A percentile compares a stretch with the other conserved stretches of the same genome.
Evolutionary conservation across 148 eudicot genomes (phyloP).

Genomic region (Chenopodium suecicum): DNA sequence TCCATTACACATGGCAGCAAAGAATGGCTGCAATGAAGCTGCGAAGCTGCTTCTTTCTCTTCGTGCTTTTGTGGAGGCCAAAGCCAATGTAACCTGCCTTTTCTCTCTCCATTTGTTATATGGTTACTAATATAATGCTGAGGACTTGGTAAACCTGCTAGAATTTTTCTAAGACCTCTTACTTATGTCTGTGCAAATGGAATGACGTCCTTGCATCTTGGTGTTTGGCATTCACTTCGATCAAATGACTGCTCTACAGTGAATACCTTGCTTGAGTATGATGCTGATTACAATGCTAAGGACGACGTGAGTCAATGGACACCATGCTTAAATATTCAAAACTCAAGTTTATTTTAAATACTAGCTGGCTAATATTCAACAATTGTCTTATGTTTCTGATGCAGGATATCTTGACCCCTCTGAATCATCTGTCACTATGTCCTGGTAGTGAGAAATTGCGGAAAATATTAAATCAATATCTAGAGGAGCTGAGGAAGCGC

Average conservation of each 20-base stretch:
- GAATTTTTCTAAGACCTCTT: background rate
- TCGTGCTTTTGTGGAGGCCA: conserved; percentile 89
- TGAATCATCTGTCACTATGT: conserved; percentile 79
- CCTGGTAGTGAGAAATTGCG: conserved; percentile 76
- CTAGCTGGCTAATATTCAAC: conserved; percentile 14
- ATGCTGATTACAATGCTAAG: conserved; percentile 88
- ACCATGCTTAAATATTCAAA: background rate
- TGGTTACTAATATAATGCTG: background rate
- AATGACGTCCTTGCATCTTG: conserved; percentile 97
- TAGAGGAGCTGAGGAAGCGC: conserved; percentile 78
- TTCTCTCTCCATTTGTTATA: background rate
- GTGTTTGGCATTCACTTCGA: conserved; percentile 87
- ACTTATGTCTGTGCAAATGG: conserved; percentile 61
- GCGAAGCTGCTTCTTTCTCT: conserved; percentile 83
- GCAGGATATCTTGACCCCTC: conserved; percentile 85
- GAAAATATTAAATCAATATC: conserved; percentile 52
- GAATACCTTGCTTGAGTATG: conserved; percentile 73
- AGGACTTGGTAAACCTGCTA: background rate
- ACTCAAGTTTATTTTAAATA: background rate
- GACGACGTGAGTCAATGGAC: conserved; percentile 57
- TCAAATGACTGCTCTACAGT: conserved; percentile 75
- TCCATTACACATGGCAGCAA: conserved; percentile 99
- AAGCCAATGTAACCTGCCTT: conserved; percentile 68
- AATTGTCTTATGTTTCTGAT: conserved; percentile 5
- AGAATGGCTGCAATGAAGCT: conserved; percentile 92